phyloP scores from a whole-genome alignment of 129 eudicot species.

The Smallanthus sonchifolius region DNA sequence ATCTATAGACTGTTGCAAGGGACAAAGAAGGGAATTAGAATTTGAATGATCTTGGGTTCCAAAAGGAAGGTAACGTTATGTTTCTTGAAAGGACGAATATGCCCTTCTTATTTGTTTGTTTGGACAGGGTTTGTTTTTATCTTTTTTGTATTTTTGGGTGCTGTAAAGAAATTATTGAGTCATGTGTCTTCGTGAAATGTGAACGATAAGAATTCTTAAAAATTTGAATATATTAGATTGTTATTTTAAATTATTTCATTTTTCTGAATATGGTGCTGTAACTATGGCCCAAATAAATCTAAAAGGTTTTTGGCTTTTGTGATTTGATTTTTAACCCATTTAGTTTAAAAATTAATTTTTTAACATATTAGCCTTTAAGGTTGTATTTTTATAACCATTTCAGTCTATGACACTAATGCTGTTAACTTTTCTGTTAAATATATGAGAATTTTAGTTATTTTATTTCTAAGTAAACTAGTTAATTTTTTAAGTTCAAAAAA shows the following conservation, averaged over 20 bases:
- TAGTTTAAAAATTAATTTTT: no score
- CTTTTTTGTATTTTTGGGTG: slow-evolving; percentile 12
- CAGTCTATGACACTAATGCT: no score
- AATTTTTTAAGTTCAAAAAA: no score
- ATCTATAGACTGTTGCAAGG: slow-evolving; percentile 23
- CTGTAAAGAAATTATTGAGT: slow-evolving; percentile 16
- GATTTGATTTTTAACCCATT: no score
- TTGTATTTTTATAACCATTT: no score
- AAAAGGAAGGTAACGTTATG: slow-evolving; percentile 28
- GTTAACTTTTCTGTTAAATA: no score
- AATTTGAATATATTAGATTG: background rate
- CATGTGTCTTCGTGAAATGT: slow-evolving; percentile 28
- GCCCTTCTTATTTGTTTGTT: slow-evolving; percentile 23
- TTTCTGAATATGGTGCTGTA: no score
- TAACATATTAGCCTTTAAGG: no score
- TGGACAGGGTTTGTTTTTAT: slow-evolving; percentile 24
- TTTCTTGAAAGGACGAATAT: slow-evolving; percentile 16
- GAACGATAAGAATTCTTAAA: slow-evolving; percentile 8
- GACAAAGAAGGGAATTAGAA: slow-evolving; percentile 20
- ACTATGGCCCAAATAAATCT: no score
- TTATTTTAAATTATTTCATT: background rate
- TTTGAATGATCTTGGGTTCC: slow-evolving; percentile 27
- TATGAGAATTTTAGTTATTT: no score
- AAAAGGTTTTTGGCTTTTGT: no score
- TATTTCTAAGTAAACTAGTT: no score